phyloP scores from a whole-genome alignment of 1,284 basidiomycete genomes.

The Vanrija humicola region DNA sequence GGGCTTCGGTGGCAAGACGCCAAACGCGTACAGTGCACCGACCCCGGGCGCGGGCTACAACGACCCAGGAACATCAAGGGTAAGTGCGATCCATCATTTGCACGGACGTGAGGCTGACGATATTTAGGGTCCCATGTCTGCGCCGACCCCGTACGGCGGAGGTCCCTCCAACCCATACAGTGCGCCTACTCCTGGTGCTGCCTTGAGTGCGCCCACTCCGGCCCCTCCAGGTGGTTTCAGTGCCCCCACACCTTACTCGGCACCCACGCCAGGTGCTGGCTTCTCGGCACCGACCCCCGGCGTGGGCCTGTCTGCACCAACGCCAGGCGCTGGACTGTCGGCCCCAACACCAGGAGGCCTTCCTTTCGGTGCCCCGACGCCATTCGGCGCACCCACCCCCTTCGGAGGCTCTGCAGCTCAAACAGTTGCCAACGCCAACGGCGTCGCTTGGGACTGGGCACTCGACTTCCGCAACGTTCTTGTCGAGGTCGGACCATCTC shows the following conservation, averaged over 20 bases:
- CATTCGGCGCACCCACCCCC: slow-evolving; percentile 52
- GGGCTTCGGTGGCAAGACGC: slow-evolving; percentile 50
- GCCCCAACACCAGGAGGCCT: slow-evolving; percentile 41
- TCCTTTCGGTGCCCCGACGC: slow-evolving; percentile 45
- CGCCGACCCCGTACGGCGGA: slow-evolving; percentile 55
- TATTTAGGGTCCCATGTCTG: slow-evolving; percentile 23
- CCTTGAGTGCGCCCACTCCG: slow-evolving; percentile 52
- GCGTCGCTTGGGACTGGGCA: slow-evolving; percentile 42
- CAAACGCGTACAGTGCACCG: slow-evolving; percentile 56
- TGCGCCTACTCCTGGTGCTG: slow-evolving; percentile 42
- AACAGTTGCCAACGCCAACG: slow-evolving; percentile 1
- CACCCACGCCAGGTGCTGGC: slow-evolving; percentile 49
- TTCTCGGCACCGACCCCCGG: slow-evolving; percentile 44
- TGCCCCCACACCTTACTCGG: slow-evolving; percentile 49
- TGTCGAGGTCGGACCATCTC: slow-evolving; percentile 37
- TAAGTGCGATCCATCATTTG: slow-evolving; percentile 10
- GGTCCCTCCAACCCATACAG: slow-evolving; percentile 28
- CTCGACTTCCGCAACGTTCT: slow-evolving; percentile 47
- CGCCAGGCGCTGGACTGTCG: slow-evolving; percentile 47
- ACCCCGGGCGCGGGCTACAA: slow-evolving; percentile 24
- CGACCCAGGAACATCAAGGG: slow-evolving; percentile 37
- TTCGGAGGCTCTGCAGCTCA: slow-evolving; percentile 14
- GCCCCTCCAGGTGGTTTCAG: slow-evolving; percentile 43
- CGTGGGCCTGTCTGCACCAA: slow-evolving; percentile 34
- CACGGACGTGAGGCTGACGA: neutral